Conservation (phyloP, 73 alveolate genomes). For the Stentor coeruleus region DNA sequence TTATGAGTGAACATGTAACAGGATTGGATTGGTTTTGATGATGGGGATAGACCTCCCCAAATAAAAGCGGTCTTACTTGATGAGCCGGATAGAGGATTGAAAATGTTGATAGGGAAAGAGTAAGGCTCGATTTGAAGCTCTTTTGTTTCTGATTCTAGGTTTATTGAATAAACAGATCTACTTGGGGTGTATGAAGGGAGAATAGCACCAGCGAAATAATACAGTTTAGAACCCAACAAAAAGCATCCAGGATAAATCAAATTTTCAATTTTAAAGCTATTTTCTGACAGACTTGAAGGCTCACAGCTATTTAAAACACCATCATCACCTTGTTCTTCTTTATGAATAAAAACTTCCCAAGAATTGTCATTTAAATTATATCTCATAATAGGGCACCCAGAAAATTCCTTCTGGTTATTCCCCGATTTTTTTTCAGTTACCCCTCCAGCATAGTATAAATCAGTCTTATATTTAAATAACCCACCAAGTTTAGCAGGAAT, state of each 20-base stretch:
- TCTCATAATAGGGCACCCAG: background rate
- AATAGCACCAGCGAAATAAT: background rate
- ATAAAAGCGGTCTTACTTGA: background rate
- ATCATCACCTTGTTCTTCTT: no score
- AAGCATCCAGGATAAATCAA: background rate
- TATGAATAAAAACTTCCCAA: constrained; percentile 10
- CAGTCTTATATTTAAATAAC: background rate
- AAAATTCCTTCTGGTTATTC: no score
- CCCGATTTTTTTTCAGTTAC: background rate
- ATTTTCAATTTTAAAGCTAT: background rate
- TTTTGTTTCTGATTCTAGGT: background rate
- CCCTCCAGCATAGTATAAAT: background rate
- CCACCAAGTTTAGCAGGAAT: background rate
- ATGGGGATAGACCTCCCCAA: background rate
- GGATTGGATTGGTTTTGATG: background rate
- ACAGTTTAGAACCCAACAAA: no score
- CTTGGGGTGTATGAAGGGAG: background rate
- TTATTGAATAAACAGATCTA: background rate
- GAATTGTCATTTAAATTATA: background rate
- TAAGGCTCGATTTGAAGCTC: background rate
- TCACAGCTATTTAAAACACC: no score
- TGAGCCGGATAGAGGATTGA: background rate
- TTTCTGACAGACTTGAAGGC: no score
- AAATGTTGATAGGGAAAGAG: no score
- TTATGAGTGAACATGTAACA: background rate